These are phyloP conservation scores for Margaritispora aquatica DNA, from an alignment of 495 filamentous ascomycete genomes.

Conservation along the genomic window DNA sequence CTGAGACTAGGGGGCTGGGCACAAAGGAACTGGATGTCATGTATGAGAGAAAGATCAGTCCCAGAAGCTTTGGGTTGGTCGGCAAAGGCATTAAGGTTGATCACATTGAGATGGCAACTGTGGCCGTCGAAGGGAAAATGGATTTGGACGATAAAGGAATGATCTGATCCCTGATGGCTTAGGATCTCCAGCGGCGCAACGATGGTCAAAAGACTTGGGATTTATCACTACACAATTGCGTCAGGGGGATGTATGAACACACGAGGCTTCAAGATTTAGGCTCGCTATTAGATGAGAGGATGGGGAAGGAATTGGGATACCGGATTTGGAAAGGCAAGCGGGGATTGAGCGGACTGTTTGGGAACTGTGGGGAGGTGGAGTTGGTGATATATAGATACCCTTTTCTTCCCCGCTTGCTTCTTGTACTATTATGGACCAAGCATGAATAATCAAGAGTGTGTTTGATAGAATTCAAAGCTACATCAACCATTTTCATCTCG, in stretches of 20 bases:
- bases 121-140: not conserved
- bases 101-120: not conserved
- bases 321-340: too few species aligned
- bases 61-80: constrained; percentile 3
- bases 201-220: too few species aligned
- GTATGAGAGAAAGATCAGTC: constrained; percentile 32
- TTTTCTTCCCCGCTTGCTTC: not conserved
- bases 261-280: not conserved
- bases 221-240: too few species aligned
- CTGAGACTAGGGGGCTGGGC: constrained; percentile 60
- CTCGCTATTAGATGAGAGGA: not conserved
- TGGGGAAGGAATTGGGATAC: not conserved
- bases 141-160: not conserved
- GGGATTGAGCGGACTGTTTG: not conserved
- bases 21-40: constrained; percentile 68
- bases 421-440: too few species aligned
- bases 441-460: too few species aligned
- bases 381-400: not conserved
- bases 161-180: not conserved
- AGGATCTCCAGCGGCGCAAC: too few species aligned
- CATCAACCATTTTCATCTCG: too few species aligned
- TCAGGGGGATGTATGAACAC: too few species aligned
- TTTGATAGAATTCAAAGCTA: too few species aligned
- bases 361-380: not conserved
- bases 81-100: not conserved